phyloP scores from a whole-genome alignment of 345 rosid genomes.

The Rhodamnia rubescens region DNA sequence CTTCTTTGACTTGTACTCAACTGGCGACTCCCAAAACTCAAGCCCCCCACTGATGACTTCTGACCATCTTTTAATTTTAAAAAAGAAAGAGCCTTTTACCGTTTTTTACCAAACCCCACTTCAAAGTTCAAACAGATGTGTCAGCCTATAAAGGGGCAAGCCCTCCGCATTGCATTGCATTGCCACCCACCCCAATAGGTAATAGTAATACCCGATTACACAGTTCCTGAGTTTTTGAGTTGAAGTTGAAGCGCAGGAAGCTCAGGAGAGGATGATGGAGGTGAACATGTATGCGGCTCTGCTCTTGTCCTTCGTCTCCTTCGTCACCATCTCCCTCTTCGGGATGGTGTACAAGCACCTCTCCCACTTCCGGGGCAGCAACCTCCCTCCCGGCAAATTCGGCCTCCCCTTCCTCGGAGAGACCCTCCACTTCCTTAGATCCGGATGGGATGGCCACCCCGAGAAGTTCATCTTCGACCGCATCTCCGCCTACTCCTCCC shows the following conservation, averaged over 20 bases:
- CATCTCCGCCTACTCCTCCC: slow-evolving; percentile 6
- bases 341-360: slow-evolving; percentile 13
- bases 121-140: background rate
- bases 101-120: background rate
- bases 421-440: slow-evolving; percentile 18
- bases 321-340: slow-evolving; percentile 3
- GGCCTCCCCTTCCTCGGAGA: slow-evolving; percentile 21
- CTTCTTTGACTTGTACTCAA: background rate
- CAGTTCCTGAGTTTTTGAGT: background rate
- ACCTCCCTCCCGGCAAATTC: slow-evolving; percentile 21
- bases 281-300: slow-evolving; percentile 1
- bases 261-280: background rate
- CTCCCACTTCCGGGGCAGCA: slow-evolving; percentile 8
- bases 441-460: slow-evolving; percentile 24
- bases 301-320: slow-evolving; percentile 9
- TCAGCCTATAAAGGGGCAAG: background rate
- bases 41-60: background rate
- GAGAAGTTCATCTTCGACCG: slow-evolving; percentile 20
- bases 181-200: background rate
- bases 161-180: background rate
- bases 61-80: background rate
- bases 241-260: background rate
- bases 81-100: background rate
- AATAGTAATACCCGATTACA: background rate
- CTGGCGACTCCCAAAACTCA: background rate